Conservation (phyloP, 2,329 filamentous ascomycete species). For the Fusarium liriodendri region DNA sequence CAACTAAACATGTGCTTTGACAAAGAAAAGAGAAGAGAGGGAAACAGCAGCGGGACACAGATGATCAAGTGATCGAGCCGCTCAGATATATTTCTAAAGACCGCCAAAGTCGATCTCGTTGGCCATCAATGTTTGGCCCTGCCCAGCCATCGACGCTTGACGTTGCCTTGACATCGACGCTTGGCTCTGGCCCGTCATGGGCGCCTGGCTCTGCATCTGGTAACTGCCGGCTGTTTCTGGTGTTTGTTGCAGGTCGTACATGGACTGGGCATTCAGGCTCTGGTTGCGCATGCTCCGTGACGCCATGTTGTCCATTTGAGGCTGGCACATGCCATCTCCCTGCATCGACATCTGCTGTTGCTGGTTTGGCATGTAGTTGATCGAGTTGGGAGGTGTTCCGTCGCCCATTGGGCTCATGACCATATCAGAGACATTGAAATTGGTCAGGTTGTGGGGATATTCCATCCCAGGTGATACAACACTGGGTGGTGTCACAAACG, state of each 20-base stretch:
- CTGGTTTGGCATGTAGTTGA: slow-evolving; percentile 38
- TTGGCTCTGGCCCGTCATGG: slow-evolving; percentile 44
- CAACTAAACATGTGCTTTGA: background rate
- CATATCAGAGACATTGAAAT: slow-evolving; percentile 64
- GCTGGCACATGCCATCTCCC: slow-evolving; percentile 46
- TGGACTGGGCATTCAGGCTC: slow-evolving; percentile 41
- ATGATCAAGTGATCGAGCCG: background rate
- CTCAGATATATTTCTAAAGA: background rate
- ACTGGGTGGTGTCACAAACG: slow-evolving; percentile 64
- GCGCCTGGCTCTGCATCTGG: slow-evolving; percentile 45
- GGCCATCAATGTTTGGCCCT: background rate
- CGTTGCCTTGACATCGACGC: slow-evolving; percentile 34
- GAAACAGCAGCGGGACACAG: background rate
- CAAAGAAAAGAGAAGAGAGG: slow-evolving; percentile 1
- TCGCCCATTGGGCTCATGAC: slow-evolving; percentile 62
- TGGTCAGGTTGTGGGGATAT: slow-evolving; percentile 57
- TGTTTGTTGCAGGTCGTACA: slow-evolving; percentile 43
- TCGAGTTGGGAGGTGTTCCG: slow-evolving; percentile 31
- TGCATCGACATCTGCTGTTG: slow-evolving; percentile 45
- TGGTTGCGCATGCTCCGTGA: slow-evolving; percentile 44
- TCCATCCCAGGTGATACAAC: slow-evolving; percentile 66
- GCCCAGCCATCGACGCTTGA: background rate
- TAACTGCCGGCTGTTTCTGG: slow-evolving; percentile 49
- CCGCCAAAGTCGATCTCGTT: slow-evolving; percentile 43
- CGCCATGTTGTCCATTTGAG: slow-evolving; percentile 43